Evolutionary conservation across 2,329 filamentous ascomycete species (phyloP), one percentile per base, ranked within the genome.

Genomic region (Pseudogymnoascus sp.): DNA sequence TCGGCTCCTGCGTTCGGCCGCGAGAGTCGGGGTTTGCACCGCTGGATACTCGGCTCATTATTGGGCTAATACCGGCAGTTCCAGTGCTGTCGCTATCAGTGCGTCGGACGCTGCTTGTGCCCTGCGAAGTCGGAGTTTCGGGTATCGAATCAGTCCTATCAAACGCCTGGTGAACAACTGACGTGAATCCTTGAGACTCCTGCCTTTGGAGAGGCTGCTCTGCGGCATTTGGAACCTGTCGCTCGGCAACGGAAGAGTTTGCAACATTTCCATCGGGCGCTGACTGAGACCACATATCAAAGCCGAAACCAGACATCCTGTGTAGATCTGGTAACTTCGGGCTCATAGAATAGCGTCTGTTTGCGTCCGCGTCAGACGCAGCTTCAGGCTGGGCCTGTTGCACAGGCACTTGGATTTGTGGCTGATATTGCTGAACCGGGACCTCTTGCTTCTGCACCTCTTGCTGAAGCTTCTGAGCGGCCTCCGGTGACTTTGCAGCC

Each of bases 161-260:
- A 69, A 89, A 89, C 14, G 86, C 86, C 70, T 86, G 82, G 67
- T 87, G 78, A 3, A 89, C 86, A 12, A 84, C 82, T 1, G 84
- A 82, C 37, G 75, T 75, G 69, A 84, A 84, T n/a, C 83, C 82
- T 16, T 79, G 66, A 1, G 82, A 84, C 3, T 79, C 76, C 65
- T 82, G 79, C 66, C 81, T 80, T 5, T 80, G 77, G n/a, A 84
- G 71, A 44, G 67, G 40, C 6, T 69, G 67, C 23, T 61, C 60
- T 4, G 38, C n/a, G 3, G 62, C 31, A 11, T 62, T 33, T 8
- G 61, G 63, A 11, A 4, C 3, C n/a, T 53, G 23, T 16, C 47
- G 37, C 35, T 62, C 35, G 12, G 44, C 47, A 28, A 65, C n/a
- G 1, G 62, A 11, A 16, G 59, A n/a, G 14, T 60, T 59, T 33